These are phyloP conservation scores for Abelmoschus esculentus DNA, from an alignment of 345 rosid genomes.

Conservation along the genomic window DNA sequence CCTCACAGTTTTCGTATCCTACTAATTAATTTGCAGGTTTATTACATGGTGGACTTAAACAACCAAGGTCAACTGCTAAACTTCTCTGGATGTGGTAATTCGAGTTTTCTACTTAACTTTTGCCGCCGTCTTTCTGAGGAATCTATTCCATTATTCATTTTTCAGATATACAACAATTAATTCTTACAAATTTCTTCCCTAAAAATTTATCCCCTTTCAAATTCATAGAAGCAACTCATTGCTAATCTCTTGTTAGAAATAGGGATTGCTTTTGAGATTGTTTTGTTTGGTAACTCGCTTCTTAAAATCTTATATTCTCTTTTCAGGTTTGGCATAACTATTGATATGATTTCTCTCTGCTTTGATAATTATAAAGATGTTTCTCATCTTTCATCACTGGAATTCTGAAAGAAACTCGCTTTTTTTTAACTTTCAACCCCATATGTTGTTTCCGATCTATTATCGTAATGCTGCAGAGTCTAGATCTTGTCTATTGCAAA, in stretches of 20 bases:
- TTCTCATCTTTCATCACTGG: neutral
- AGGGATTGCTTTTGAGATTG: neutral
- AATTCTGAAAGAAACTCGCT: neutral
- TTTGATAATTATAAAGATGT: neutral
- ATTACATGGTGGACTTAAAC: slow-evolving; percentile 70
- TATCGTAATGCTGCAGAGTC: neutral
- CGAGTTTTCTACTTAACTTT: slow-evolving; percentile 1
- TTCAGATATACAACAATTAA: neutral
- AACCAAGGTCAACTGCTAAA: slow-evolving; percentile 56
- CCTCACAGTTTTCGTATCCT: neutral
- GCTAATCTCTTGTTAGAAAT: neutral
- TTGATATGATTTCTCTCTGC: neutral
- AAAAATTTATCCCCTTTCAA: neutral
- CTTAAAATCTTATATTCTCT: neutral
- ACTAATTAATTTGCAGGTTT: slow-evolving; percentile 46
- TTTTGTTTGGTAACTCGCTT: neutral
- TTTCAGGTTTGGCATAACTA: neutral
- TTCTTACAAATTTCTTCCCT: neutral
- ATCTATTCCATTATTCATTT: neutral
- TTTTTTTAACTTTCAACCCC: neutral
- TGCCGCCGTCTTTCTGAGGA: neutral
- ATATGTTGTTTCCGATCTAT: neutral
- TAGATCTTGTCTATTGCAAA: neutral
- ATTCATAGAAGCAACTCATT: neutral
- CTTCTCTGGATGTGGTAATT: slow-evolving; percentile 89